Evolutionary conservation across 2,329 filamentous ascomycete genomes (phyloP), one percentile per base, ranked within the genome.

Genomic region (Diaporthe helianthi): DNA sequence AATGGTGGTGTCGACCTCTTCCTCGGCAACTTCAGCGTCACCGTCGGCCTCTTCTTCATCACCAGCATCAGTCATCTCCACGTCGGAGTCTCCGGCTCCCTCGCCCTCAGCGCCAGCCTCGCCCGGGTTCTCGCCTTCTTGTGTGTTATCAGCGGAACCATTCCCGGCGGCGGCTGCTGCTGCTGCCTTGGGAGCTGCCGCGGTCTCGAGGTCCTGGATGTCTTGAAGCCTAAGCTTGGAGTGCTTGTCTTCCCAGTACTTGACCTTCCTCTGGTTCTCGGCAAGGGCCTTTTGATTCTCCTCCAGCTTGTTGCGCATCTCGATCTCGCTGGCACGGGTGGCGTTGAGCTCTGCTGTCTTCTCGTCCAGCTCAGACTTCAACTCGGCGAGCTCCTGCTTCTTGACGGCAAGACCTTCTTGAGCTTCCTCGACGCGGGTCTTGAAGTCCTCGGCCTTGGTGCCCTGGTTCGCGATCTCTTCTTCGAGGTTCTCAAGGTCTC

Each of bases 281-380:
- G 83, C 80, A 17, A 98, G 86, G 12, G 91, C 88, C 81, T 99
- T 99, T 73, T 97, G 92, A 78, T 95, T 96, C 77, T 98, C 95
- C 77, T 98, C 96, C 1, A 99, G 90, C 82, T 97, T 97, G 81
- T 98, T 98, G 72, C 93, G 92, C 94, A 98, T 98, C 80, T 99
- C 96, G 71, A 99, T 98, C 79, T 99, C 96, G 3, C 91, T 84
- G 0, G 93, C 94, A 12, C 95, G 89, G 0, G 92, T 97, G 76
- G 93, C 92, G 76, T 98, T 98, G 68, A 98, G 86, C 78, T 97
- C 93, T 0, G 90, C 83, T 1, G 89, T 92, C 84, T 94, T 97
- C 75, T 92, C 90, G 73, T 99, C 95, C 13, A 98, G 86, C 75
- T 97, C 93, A 4, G 87, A 83, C 82, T 98, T 99, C 68, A 98